A percentile compares a stretch with the other conserved stretches of the same genome.
These are phyloP conservation scores for Pezicula neosporulosa DNA, from an alignment of 2,329 filamentous ascomycete species.

Conservation along the genomic window DNA sequence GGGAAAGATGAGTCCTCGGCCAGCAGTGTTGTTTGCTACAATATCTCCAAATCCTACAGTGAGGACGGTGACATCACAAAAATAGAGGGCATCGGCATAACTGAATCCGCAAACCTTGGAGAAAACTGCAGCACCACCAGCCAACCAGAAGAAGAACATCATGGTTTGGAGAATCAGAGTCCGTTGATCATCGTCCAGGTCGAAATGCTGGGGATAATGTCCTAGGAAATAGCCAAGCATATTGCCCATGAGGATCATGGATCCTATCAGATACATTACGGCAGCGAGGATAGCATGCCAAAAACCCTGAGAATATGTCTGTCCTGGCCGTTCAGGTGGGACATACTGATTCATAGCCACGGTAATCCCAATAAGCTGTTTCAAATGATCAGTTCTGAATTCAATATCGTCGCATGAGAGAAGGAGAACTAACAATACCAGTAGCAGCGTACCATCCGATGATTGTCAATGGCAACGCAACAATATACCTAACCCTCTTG, in stretches of 20 bases:
- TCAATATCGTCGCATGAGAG: conserved; percentile 43
- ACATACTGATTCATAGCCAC: conserved; percentile 52
- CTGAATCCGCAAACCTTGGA: conserved; percentile 51
- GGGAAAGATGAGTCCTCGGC: conserved; percentile 60
- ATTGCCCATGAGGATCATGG: conserved; percentile 62
- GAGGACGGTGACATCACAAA: conserved; percentile 58
- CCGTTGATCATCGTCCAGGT: conserved; percentile 62
- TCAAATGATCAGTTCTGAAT: background rate
- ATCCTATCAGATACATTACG: conserved; percentile 57
- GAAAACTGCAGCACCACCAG: conserved; percentile 61
- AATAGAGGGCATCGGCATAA: conserved; percentile 58
- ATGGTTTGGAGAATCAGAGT: conserved; percentile 70
- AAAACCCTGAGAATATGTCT: conserved; percentile 62
- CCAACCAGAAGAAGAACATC: conserved; percentile 67
- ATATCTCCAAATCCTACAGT: conserved; percentile 62
- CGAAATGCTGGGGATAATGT: conserved; percentile 65
- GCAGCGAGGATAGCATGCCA: conserved; percentile 68
- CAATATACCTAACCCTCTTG: conserved; percentile 59
- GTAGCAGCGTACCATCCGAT: conserved; percentile 63
- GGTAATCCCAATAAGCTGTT: conserved; percentile 53
- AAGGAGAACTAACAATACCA: conserved; percentile 51
- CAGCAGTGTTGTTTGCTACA: conserved; percentile 46
- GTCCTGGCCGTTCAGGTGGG: conserved; percentile 40
- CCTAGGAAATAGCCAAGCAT: conserved; percentile 68
- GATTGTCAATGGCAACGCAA: conserved; percentile 65